phyloP scores from a whole-genome alignment of 1,284 basidiomycete species.

The Ceratobasidium sp. region DNA sequence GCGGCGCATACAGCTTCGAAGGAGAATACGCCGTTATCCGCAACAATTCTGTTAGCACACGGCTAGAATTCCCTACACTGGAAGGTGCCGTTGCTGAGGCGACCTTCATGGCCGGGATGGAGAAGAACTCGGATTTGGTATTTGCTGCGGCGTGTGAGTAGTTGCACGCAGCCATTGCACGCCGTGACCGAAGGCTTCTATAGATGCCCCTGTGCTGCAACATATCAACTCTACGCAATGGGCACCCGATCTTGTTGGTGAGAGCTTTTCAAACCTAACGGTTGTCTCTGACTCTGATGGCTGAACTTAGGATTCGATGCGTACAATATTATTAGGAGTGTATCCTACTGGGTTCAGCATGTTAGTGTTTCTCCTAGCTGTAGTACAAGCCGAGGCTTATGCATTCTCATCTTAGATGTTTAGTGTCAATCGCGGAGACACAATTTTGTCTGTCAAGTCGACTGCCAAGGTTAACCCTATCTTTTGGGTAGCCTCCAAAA shows the following conservation, averaged over 20 bases:
- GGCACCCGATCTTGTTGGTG: constrained; percentile 73
- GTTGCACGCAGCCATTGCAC: constrained; percentile 66
- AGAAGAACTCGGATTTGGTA: constrained; percentile 68
- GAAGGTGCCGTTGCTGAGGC: constrained; percentile 69
- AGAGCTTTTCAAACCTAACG: neutral
- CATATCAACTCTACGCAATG: constrained; percentile 51
- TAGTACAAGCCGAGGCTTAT: no score
- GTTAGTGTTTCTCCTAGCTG: constrained; percentile 59
- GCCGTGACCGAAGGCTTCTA: constrained; percentile 67
- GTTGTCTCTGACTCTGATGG: neutral
- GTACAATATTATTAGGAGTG: constrained; percentile 59
- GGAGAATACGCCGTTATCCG: constrained; percentile 80
- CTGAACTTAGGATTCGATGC: constrained; percentile 59
- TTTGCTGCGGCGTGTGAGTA: constrained; percentile 79
- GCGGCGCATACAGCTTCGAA: constrained; percentile 69
- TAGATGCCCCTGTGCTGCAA: constrained; percentile 51
- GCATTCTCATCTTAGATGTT: no score
- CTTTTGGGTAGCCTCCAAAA: constrained; percentile 72
- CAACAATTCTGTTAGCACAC: constrained; percentile 65
- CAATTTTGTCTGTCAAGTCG: constrained; percentile 73
- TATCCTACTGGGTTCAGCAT: constrained; percentile 76
- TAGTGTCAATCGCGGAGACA: constrained; percentile 70
- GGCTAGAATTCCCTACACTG: constrained; percentile 62
- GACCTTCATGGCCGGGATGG: constrained; percentile 79
- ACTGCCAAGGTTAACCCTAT: constrained; percentile 65